Evolutionary conservation across 1,284 basidiomycete genomes (phyloP), one percentile per base, ranked within the genome.

Genomic region (Cutaneotrichosporon sp.): DNA sequence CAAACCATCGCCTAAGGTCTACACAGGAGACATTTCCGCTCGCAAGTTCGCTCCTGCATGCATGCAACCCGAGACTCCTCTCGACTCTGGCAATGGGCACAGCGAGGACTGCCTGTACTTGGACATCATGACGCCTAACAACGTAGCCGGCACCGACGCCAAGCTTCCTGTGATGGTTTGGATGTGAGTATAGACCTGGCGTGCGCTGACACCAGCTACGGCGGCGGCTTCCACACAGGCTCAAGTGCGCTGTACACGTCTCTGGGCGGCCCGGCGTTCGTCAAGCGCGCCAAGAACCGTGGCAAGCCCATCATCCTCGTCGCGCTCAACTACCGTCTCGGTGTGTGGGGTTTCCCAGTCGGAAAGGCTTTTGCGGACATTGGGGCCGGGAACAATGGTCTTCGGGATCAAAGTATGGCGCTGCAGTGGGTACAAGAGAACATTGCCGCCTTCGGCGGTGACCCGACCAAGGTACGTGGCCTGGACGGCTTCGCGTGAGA

Each of bases 381-480:
- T 34, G 57, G 60, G 2, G 70, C 68, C 1, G 65, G 62, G 17
- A 76, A 76, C 49, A 61, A 72, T 20, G 76, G 75, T 16, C 49
- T 76, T 20, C 57, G 61, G 41, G 79, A 81, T 57, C 76, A 79
- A 52, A 65, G 71, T 5, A 64, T 75, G 17, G 77, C 73, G 1
- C 64, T 81, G 5, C 61, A 77, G 52, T 81, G 79, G 79, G 72
- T 80, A 1, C 73, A 76, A 33, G 47, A 72, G 49, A 73, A 79
- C 55, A 77, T 80, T 46, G 60, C 61, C 29, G 63, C 65, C 2
- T 80, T 79, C 51, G 79, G 79, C 4, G 80, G 80, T n/a, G 73
- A 79, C 57, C 61, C 65, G 11, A 50, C 55, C 24, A 74, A 75
- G 57, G 29, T 31, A 31, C n/a, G n/a, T n/a, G n/a, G n/a, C n/a